Conservation (phyloP, 2,329 filamentous ascomycete genomes). For the Fusarium denticulatum region DNA sequence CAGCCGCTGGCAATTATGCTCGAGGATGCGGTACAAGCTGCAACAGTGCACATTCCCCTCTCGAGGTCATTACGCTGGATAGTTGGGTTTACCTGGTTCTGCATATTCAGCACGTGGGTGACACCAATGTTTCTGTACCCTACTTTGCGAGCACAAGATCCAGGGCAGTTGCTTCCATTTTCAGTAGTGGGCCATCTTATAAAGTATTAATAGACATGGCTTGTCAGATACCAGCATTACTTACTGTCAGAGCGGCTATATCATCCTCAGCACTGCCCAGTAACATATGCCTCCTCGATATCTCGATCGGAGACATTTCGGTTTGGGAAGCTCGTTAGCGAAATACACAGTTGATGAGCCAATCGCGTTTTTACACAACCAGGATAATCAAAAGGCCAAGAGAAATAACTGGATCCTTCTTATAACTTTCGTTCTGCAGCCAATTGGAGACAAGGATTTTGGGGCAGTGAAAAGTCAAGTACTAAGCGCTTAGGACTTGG, state of each 20-base stretch:
- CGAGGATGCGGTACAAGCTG: not conserved
- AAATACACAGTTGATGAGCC: not conserved
- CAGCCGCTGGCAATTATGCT: not conserved
- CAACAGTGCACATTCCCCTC: accelerated
- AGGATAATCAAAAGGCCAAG: not conserved
- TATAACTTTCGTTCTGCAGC: not conserved
- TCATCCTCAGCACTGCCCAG: not conserved
- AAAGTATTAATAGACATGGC: not conserved
- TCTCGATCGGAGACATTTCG: not conserved
- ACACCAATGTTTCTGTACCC: not conserved
- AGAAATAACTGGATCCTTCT: not conserved
- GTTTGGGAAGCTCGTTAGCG: not conserved
- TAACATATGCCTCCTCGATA: not conserved
- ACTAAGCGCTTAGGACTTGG: not conserved
- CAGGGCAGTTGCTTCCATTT: not conserved
- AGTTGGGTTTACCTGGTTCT: not conserved
- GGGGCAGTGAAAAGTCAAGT: not conserved
- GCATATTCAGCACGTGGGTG: not conserved
- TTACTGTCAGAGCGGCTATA: not conserved
- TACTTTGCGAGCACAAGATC: not conserved
- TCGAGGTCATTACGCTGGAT: not conserved
- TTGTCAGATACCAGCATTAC: too few relatives aligned
- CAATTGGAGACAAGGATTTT: not conserved
- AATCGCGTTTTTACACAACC: not conserved
- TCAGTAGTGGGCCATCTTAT: not conserved